Percentiles rank a stretch among this genome's conserved stretches.
These are phyloP conservation scores for Obba rivulosa DNA, from an alignment of 768 basidiomycete genomes.

Conservation along the genomic window DNA sequence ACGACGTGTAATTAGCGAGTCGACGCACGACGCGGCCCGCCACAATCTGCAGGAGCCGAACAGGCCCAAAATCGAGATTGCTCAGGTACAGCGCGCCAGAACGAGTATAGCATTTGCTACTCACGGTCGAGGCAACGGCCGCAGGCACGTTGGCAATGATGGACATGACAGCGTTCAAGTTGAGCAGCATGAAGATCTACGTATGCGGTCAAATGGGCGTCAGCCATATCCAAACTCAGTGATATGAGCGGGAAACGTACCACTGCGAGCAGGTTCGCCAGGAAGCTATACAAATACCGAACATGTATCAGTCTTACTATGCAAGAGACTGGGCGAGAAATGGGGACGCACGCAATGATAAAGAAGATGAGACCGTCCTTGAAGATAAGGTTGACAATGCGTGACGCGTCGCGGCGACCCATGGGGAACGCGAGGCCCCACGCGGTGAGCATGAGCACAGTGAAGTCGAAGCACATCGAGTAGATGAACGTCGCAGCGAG, in stretches of 20 bases:
- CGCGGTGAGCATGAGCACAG: constrained; percentile 54
- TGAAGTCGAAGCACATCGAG: constrained; percentile 67
- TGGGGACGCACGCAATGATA: constrained; percentile 56
- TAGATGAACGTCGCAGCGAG: constrained; percentile 71
- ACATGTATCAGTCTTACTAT: constrained; percentile 21
- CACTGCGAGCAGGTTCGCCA: constrained; percentile 38
- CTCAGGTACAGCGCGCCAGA: neutral
- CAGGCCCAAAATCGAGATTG: neutral
- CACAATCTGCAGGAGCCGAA: constrained; percentile 43
- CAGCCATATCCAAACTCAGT: neutral
- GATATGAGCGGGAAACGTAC: neutral
- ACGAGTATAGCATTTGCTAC: constrained; percentile 6
- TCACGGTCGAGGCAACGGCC: constrained; percentile 62
- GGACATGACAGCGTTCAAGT: constrained; percentile 67
- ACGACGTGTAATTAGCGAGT: constrained; percentile 50
- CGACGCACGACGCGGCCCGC: constrained; percentile 61
- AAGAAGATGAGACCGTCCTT: constrained; percentile 74
- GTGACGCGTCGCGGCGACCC: constrained; percentile 26
- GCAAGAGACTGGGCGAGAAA: neutral
- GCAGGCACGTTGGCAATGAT: constrained; percentile 73
- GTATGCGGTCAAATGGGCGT: neutral
- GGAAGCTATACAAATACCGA: constrained; percentile 25
- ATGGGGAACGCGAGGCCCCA: constrained; percentile 47
- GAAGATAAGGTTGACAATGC: constrained; percentile 62
- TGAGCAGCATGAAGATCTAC: constrained; percentile 56